Percentiles rank a stretch among this genome's conserved stretches.
phyloP scores from a whole-genome alignment of 2,329 filamentous ascomycete genomes.

The Coniosporium tulheliwenetii region DNA sequence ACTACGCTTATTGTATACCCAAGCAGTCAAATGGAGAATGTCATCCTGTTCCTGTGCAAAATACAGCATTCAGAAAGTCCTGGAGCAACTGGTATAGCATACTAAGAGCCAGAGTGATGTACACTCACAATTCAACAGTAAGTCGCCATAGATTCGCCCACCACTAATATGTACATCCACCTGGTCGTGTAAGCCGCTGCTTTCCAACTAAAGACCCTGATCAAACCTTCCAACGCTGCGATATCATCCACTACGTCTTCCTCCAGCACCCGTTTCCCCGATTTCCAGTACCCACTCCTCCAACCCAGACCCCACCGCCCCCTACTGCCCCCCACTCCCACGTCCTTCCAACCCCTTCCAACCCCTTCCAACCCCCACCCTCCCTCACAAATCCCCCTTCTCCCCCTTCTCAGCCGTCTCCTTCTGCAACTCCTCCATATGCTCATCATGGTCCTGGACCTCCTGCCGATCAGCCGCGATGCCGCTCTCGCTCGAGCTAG shows the following conservation, averaged over 20 bases:
- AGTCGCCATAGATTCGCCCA: not conserved
- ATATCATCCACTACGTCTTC: not conserved
- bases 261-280: not conserved
- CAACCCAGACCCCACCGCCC: not conserved
- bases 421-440: constrained; percentile 27
- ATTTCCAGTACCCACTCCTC: not conserved
- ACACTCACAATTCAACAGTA: too few relatives aligned
- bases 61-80: too few relatives aligned
- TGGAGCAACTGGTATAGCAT: too few relatives aligned
- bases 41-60: not conserved
- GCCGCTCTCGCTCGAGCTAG: constrained; percentile 22
- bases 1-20: not conserved
- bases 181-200: not conserved
- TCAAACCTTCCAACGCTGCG: not conserved
- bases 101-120: too few relatives aligned
- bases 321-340: not conserved
- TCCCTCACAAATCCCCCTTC: not conserved
- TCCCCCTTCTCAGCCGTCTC: constrained; percentile 21
- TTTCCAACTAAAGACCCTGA: not conserved
- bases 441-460: constrained; percentile 14
- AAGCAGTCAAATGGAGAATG: not conserved
- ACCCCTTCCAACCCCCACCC: not conserved
- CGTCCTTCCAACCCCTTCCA: too few relatives aligned
- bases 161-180: not conserved
- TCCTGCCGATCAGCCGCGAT: constrained; percentile 26